These are phyloP conservation scores for Morella rubra DNA, from an alignment of 306 rosid genomes.

Conservation along the genomic window DNA sequence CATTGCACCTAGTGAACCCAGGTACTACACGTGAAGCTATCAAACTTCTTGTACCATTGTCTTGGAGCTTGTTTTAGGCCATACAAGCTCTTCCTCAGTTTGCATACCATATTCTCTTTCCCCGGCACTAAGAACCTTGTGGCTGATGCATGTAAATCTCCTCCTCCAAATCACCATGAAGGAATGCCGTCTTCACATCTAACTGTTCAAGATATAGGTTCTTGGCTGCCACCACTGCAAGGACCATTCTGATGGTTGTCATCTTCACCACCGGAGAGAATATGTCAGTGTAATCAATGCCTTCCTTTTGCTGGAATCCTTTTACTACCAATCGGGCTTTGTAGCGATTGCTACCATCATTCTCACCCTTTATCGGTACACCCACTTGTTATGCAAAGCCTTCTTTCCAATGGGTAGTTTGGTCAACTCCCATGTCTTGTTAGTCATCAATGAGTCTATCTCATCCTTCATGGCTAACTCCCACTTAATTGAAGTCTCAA, in stretches of 20 bases:
- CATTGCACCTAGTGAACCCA: neutral
- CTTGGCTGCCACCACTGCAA: neutral
- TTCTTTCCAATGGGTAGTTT: neutral
- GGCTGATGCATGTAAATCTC: neutral
- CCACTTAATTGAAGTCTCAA: neutral
- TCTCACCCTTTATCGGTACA: neutral
- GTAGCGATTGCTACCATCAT: neutral
- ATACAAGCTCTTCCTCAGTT: neutral
- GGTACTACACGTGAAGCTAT: no score
- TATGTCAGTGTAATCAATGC: no score
- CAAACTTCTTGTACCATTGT: neutral
- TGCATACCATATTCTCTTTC: no score
- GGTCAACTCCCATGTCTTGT: neutral
- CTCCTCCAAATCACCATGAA: no score
- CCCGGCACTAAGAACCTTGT: neutral
- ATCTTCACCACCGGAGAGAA: neutral
- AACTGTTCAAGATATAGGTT: neutral
- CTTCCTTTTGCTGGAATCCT: neutral
- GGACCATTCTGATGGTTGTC: neutral
- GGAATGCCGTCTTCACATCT: neutral
- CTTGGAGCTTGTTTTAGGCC: neutral
- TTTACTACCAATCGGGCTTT: neutral
- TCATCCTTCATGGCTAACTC: constrained; percentile 7
- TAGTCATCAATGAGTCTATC: neutral
- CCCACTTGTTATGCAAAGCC: constrained; percentile 12